Evolutionary conservation across 2,329 filamentous ascomycete genomes (phyloP).

Genomic region (Apiospora malaysiana): DNA sequence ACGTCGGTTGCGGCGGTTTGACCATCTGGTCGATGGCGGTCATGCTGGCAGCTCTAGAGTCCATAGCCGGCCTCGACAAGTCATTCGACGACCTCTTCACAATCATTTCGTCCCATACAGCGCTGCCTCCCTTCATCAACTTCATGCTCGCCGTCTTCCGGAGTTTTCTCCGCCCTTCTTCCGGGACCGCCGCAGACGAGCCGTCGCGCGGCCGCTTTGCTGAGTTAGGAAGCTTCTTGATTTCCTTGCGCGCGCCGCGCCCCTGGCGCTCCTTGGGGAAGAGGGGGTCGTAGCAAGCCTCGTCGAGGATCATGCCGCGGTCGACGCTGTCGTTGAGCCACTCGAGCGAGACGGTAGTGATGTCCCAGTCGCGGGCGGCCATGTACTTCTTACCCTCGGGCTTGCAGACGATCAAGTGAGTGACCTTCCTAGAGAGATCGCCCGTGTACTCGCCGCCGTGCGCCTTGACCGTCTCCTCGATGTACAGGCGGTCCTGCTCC

Average conservation of each 20-base stretch:
- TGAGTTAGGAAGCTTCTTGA: constrained; percentile 35
- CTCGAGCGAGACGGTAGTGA: constrained; percentile 78
- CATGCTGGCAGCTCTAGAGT: constrained; percentile 18
- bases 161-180: constrained; percentile 77
- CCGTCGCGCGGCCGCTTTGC: constrained; percentile 66
- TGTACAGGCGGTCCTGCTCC: constrained; percentile 45
- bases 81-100: constrained; percentile 49
- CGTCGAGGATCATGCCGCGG: constrained; percentile 89
- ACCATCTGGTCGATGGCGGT: not conserved
- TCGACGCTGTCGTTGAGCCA: constrained; percentile 87
- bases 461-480: constrained; percentile 69
- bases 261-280: constrained; percentile 75
- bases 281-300: constrained; percentile 80
- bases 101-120: constrained; percentile 91
- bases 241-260: constrained; percentile 65
- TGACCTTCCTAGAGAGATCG: constrained; percentile 84
- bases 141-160: constrained; percentile 87
- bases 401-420: constrained; percentile 82
- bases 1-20: not conserved
- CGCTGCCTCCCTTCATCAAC: constrained; percentile 77
- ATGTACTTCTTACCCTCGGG: constrained; percentile 89
- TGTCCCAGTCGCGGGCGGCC: constrained; percentile 82
- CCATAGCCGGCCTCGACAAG: constrained; percentile 21
- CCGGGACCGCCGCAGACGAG: constrained; percentile 48
- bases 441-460: constrained; percentile 87